Evolutionary conservation across 202 grass and related monocot genomes (phyloP), one percentile per base, ranked within the genome.

Genomic region (Panicum virgatum): DNA sequence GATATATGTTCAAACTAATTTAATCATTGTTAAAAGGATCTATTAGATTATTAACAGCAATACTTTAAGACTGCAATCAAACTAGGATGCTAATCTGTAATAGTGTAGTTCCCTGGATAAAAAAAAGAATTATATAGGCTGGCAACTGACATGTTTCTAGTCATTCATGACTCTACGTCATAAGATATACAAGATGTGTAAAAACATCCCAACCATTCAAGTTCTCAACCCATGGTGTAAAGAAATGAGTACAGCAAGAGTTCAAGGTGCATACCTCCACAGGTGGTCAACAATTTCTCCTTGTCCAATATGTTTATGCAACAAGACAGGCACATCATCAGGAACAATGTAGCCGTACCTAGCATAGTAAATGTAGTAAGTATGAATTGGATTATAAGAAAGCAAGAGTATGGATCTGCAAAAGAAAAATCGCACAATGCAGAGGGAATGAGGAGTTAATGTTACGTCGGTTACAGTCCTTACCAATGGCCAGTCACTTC

Each of bases 331-430:
- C 38, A 96, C 96, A 85, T 99, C 93, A 73, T 99, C 96, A 80
- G 96, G 91, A 81, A 86, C 79, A 71, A 96, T 91, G 84, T 99
- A 99, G 72, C 96, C 96, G 90, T 96, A 99, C 93, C 96, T 99
- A 84, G 39, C 74, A 93, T 86, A 52, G 68, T 62, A 84, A 86
- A 27, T 81, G 34, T 34, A 75, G 46, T 77, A 87, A 93, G 50
- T 15, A 68, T 34, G 13, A 57, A 29, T 29, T 70, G 11, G 20
- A 40, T 45, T 75, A 62, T 73, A 73, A 82, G 22, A 44, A 51
- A 66, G 10, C 32, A 58, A 32, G 54, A 12, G 44, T 38, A 22
- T 27, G 2, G 14, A 65, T 12, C 45, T 25, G 15, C 14, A 87
- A 69, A 75, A 58, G 63, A 7, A 51, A n/a, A 75, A 67, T n/a